These are phyloP conservation scores for Erythrobasidium hasegawianum DNA, from an alignment of 1,284 basidiomycete species.

Conservation along the genomic window DNA sequence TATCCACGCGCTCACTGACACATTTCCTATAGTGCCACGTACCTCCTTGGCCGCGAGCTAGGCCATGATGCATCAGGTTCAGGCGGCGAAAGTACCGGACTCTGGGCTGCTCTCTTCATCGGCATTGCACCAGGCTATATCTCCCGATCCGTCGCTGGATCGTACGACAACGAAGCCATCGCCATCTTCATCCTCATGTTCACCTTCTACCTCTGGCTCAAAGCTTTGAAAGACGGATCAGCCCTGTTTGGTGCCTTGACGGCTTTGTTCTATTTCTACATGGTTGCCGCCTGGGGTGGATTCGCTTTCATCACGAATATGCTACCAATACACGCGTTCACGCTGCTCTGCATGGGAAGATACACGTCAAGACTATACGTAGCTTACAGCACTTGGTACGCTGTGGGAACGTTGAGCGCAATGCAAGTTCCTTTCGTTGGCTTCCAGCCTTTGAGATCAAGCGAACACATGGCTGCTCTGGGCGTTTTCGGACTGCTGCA, in stretches of 20 bases:
- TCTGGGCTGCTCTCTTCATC: constrained; percentile 97
- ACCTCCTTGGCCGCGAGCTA: constrained; percentile 79
- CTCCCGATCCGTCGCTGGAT: constrained; percentile 96
- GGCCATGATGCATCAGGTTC: constrained; percentile 57
- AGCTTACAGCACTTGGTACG: constrained; percentile 95
- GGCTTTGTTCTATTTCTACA: constrained; percentile 98
- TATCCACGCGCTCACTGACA: constrained; percentile 38
- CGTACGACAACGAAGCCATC: constrained; percentile 99
- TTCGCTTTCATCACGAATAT: constrained; percentile 99
- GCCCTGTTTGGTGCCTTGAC: constrained; percentile 85
- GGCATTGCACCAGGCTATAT: constrained; percentile 96
- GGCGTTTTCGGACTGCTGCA: constrained; percentile 97
- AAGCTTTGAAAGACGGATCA: constrained; percentile 88
- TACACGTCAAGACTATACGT: constrained; percentile 90
- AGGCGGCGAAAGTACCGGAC: constrained; percentile 70
- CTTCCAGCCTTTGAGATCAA: constrained; percentile 95
- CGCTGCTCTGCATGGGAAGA: constrained; percentile 94
- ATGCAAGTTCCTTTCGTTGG: constrained; percentile 99
- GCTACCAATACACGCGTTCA: constrained; percentile 92
- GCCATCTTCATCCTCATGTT: constrained; percentile 99
- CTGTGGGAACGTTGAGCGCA: constrained; percentile 89
- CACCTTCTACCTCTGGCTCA: constrained; percentile 97
- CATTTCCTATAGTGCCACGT: constrained; percentile 33
- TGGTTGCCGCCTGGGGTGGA: constrained; percentile 99
- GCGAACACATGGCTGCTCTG: constrained; percentile 97